Evolutionary conservation across 2,329 filamentous ascomycete species (phyloP).

Genomic region (Aspergillus fischeri): DNA sequence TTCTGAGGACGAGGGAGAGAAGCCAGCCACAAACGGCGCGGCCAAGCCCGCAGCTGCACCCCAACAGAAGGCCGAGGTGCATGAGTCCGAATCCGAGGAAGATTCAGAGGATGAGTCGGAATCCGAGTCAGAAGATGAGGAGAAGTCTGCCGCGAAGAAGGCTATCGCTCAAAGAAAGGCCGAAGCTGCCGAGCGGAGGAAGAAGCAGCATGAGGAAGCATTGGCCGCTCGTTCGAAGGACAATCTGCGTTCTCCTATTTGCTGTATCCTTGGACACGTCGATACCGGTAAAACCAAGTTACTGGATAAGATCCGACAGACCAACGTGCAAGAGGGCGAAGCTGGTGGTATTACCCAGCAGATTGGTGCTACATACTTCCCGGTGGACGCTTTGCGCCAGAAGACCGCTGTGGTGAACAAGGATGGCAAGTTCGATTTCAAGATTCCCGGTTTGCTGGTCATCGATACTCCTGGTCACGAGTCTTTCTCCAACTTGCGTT

Average conservation of each 20-base stretch:
- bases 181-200: constrained; percentile 81
- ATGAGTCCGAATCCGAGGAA: constrained; percentile 20
- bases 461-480: constrained; percentile 99
- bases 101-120: constrained; percentile 31
- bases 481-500: constrained; percentile 97
- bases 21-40: constrained; percentile 25
- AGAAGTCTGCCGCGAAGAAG: constrained; percentile 65
- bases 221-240: constrained; percentile 88
- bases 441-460: constrained; percentile 90
- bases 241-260: constrained; percentile 93
- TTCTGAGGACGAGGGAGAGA: constrained; percentile 57
- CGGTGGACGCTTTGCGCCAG: constrained; percentile 82
- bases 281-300: constrained; percentile 99
- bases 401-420: constrained; percentile 93
- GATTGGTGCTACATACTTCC: constrained; percentile 99
- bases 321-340: constrained; percentile 98
- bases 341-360: constrained; percentile 99
- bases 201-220: constrained; percentile 87
- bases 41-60: constrained; percentile 24
- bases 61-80: constrained; percentile 10
- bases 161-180: constrained; percentile 76
- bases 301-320: constrained; percentile 96
- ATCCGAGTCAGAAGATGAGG: constrained; percentile 58
- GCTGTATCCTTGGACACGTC: constrained; percentile 99
- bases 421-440: constrained; percentile 89